phyloP scores from a whole-genome alignment of 1,284 basidiomycete species.

The Ganoderma boninense region DNA sequence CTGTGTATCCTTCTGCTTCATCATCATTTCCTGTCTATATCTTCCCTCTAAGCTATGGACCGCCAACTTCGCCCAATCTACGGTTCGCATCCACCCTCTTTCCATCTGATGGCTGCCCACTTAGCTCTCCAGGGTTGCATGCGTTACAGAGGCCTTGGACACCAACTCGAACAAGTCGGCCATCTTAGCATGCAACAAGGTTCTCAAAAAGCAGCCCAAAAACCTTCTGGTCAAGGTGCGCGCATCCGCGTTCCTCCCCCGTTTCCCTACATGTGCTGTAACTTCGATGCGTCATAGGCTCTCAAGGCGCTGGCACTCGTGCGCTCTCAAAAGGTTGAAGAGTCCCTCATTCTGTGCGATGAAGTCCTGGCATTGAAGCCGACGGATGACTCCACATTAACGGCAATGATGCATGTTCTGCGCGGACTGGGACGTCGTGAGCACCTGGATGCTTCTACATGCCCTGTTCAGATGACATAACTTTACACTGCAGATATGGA shows the following conservation, averaged over 20 bases:
- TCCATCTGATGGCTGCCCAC: slow-evolving; percentile 16
- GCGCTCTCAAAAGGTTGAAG: slow-evolving; percentile 83
- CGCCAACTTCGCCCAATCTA: slow-evolving; percentile 85
- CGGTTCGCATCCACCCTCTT: slow-evolving; percentile 52
- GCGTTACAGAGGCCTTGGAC: slow-evolving; percentile 77
- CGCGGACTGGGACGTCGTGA: slow-evolving; percentile 78
- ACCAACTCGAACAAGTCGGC: slow-evolving; percentile 86
- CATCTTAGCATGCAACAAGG: slow-evolving; percentile 82
- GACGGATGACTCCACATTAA: slow-evolving; percentile 74
- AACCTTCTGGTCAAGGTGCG: slow-evolving; percentile 77
- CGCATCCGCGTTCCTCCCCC: slow-evolving; percentile 13
- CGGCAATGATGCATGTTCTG: slow-evolving; percentile 83
- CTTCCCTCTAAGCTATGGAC: slow-evolving; percentile 56
- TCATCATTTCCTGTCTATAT: slow-evolving; percentile 36
- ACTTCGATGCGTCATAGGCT: slow-evolving; percentile 54
- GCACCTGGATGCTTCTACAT: slow-evolving; percentile 39
- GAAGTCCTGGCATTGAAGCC: slow-evolving; percentile 77
- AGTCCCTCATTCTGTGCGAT: slow-evolving; percentile 80
- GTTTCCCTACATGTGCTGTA: slow-evolving; percentile 12
- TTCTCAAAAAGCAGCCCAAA: slow-evolving; percentile 82
- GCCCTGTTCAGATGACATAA: not conserved
- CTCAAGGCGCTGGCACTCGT: slow-evolving; percentile 86
- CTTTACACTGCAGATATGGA: slow-evolving; percentile 64
- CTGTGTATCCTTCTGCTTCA: slow-evolving; percentile 13
- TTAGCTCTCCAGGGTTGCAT: slow-evolving; percentile 15